phyloP scores from a whole-genome alignment of 2,329 filamentous ascomycete genomes.

The Emericellopsis atlantica region DNA sequence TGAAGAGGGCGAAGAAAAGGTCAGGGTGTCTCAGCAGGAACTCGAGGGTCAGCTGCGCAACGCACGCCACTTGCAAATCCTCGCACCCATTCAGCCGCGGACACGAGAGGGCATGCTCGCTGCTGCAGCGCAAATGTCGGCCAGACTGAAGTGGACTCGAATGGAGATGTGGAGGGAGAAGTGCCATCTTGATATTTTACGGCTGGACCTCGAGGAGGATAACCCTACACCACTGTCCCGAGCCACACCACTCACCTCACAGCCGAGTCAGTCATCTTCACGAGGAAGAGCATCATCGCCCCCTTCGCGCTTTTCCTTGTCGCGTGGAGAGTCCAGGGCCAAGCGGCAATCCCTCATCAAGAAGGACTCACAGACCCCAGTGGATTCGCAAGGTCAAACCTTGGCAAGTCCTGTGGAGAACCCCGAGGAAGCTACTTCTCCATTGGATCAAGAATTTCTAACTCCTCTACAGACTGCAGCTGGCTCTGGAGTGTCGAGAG shows the following conservation, averaged over 20 bases:
- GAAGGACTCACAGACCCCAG: conserved; percentile 11
- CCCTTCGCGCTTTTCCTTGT: conserved; percentile 9
- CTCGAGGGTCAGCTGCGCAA: conserved; percentile 78
- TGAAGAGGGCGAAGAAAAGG: conserved; percentile 66
- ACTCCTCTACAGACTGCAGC: conserved; percentile 16
- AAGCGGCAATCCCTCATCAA: conserved; percentile 11
- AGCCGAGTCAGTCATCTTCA: conserved; percentile 9
- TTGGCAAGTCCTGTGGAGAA: conserved; percentile 6
- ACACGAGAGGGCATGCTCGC: conserved; percentile 78
- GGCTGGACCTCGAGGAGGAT: conserved; percentile 78
- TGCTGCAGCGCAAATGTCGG: conserved; percentile 72
- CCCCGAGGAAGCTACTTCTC: conserved; percentile 6
- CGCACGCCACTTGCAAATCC: conserved; percentile 75
- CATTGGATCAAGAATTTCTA: conserved; percentile 14
- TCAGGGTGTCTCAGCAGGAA: conserved; percentile 60
- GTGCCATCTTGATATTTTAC: conserved; percentile 80
- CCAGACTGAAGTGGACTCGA: conserved; percentile 85
- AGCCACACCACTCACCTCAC: conserved; percentile 13
- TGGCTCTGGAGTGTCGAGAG: background rate
- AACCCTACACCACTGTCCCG: conserved; percentile 8
- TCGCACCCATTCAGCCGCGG: conserved; percentile 85
- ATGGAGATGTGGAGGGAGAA: conserved; percentile 87
- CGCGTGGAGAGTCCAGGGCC: conserved; percentile 13
- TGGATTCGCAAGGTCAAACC: conserved; percentile 9
- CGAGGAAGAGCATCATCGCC: conserved; percentile 13